Percentiles rank a stretch among this genome's conserved stretches.
These are phyloP conservation scores for Glaciozyma martinii DNA, from an alignment of 768 basidiomycete genomes.

Conservation along the genomic window DNA sequence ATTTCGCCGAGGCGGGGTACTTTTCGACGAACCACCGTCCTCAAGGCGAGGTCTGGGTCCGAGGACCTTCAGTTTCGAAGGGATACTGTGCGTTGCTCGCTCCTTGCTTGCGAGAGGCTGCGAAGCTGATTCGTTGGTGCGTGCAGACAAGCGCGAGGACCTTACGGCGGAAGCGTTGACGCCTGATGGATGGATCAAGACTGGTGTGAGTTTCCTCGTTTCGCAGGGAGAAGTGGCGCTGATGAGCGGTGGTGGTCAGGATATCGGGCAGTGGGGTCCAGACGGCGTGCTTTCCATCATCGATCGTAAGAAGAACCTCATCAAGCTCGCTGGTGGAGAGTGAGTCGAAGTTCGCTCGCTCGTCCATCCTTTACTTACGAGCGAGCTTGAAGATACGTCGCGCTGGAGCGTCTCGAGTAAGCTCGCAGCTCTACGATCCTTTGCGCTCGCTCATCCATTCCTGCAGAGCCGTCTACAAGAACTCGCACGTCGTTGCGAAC, in stretches of 20 bases:
- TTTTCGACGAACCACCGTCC: constrained; percentile 58
- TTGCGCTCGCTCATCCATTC: background rate
- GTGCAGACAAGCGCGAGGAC: constrained; percentile 62
- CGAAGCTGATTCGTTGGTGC: background rate
- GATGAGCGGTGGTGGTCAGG: constrained; percentile 45
- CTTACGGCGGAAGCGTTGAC: constrained; percentile 82
- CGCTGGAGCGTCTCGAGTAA: constrained; percentile 73
- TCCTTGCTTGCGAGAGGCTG: background rate
- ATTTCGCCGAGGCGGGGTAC: constrained; percentile 68
- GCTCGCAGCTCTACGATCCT: background rate
- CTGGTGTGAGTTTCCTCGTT: constrained; percentile 47
- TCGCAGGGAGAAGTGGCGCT: no score
- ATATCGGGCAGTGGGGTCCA: constrained; percentile 86
- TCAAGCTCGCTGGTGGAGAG: constrained; percentile 76
- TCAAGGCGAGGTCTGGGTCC: constrained; percentile 79
- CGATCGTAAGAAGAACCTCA: constrained; percentile 75
- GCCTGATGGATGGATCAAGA: constrained; percentile 84
- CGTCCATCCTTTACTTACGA: background rate
- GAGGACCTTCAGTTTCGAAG: constrained; percentile 73
- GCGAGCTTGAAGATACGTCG: constrained; percentile 57
- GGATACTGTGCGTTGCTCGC: constrained; percentile 53
- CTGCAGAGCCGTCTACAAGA: constrained; percentile 61
- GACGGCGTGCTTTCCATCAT: constrained; percentile 84
- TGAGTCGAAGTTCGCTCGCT: constrained; percentile 43
- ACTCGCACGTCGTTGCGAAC: constrained; percentile 67